These are phyloP conservation scores for Angomonas deanei DNA, from an alignment of 208 protist genomes.

Conservation along the genomic window DNA sequence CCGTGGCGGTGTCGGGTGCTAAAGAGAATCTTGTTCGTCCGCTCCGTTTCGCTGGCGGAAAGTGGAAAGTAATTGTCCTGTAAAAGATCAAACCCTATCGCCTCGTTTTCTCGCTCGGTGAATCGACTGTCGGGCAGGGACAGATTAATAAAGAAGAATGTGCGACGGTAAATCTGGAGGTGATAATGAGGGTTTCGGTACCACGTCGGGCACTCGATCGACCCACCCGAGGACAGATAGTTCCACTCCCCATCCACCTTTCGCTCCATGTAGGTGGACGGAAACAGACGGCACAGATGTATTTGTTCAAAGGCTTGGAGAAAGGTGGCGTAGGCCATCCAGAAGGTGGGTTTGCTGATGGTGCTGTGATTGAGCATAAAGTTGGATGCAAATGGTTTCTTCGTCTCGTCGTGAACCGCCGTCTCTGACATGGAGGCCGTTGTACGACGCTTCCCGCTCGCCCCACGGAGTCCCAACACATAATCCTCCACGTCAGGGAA, in stretches of 20 bases:
- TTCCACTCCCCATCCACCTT: conserved; percentile 60
- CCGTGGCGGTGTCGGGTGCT: conserved; percentile 37
- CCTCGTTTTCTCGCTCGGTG: not conserved
- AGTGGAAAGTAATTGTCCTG: conserved; percentile 46
- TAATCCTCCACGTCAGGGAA: conserved; percentile 44
- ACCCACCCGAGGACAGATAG: conserved; percentile 38
- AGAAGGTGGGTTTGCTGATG: conserved; percentile 37
- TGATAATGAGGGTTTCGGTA: conserved; percentile 75
- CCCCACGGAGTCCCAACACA: conserved; percentile 16
- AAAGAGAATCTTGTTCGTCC: conserved; percentile 20
- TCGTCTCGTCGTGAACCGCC: not conserved
- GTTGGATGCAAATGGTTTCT: not conserved
- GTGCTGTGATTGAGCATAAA: not conserved
- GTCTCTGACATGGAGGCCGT: not conserved
- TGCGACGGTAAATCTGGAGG: conserved; percentile 30
- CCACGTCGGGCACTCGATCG: conserved; percentile 42
- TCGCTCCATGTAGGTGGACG: conserved; percentile 30
- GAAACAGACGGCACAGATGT: conserved; percentile 61
- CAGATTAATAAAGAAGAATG: conserved; percentile 56
- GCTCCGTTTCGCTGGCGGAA: not conserved
- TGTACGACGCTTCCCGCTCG: not conserved
- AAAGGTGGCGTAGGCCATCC: conserved; percentile 84
- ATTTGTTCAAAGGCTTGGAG: conserved; percentile 56
- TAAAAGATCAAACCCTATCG: conserved; percentile 49
- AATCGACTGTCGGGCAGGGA: conserved; percentile 58